Base-by-base conservation (phyloP, 1,139 yeast genomes). In the Sugiyamaella grinbergsii region DNA sequence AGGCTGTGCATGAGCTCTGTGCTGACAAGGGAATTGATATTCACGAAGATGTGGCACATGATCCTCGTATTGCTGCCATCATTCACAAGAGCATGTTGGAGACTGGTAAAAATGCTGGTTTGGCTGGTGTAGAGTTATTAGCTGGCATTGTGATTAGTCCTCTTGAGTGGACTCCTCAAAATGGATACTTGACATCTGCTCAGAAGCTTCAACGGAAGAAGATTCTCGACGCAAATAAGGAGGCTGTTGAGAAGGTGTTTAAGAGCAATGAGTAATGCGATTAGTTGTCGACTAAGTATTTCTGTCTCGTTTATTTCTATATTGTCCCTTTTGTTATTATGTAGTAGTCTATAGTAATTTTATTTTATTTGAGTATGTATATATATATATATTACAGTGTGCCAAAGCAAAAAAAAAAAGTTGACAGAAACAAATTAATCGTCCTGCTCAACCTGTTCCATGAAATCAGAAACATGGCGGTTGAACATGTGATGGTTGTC, bases 91-190 rank as follows among this genome's bases (percentile, higher is more conserved):
- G 82, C 24, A 71, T 94, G 58, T 64, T 85, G 49, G 76, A 78
- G 29, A 87, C 97, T 13, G 99, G 93, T 62, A 83, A 80, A 70
- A 63, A 79, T 28, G 91, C 84, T 66, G 96, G 95, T 8, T 78
- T 94, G 60, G 76, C 71, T 54, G 96, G 96, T 54, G 91, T 90
- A 61, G 98, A 94, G 71, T 75, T 91, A 57, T 69, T 94, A 56
- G 82, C 81, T 60, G 95, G 93, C 60, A 77, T 86, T 55, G 90
- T 86, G 18, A 70, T 94, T 54, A 78, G 83, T 55, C 93, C 86
- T 60, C 91, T 84, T 46, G 99, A 94, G 74, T 94, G 98, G 98
- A 91, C 98, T 46, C 98, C 98, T 43, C 95, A 89, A 71, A 88
- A 84, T 66, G 98, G 97, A 1, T 86, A 76, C 60, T 94, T 93